Conservation (phyloP, 2,329 filamentous ascomycete species). For the Pestalotiopsis sp. region DNA sequence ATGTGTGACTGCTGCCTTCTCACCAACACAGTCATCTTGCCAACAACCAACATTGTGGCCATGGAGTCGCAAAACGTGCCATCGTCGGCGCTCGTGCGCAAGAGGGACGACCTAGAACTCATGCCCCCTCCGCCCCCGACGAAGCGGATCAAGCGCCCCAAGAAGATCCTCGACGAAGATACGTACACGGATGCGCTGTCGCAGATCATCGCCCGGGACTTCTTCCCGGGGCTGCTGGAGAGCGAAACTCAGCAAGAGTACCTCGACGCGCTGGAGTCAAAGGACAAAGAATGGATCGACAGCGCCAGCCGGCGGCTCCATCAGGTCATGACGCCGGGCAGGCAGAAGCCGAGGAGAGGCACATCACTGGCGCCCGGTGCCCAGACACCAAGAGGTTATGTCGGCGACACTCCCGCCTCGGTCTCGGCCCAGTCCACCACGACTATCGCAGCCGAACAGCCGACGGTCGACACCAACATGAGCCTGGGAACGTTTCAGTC, state of each 20-base stretch:
- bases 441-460: conserved; percentile 37
- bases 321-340: conserved; percentile 80
- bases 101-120: conserved; percentile 65
- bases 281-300: conserved; percentile 81
- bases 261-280: conserved; percentile 84
- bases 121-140: conserved; percentile 86
- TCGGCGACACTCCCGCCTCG: conserved; percentile 72
- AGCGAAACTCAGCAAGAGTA: conserved; percentile 89
- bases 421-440: conserved; percentile 42
- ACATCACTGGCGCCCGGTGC: conserved; percentile 33
- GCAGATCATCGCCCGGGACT: conserved; percentile 93
- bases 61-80: conserved; percentile 37
- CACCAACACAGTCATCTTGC: not conserved
- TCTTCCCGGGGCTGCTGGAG: conserved; percentile 89
- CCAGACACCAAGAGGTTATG: conserved; percentile 66
- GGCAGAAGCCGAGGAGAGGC: conserved; percentile 35
- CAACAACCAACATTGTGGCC: conserved; percentile 11
- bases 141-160: conserved; percentile 90
- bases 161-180: conserved; percentile 88
- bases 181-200: conserved; percentile 88
- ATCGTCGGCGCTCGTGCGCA: conserved; percentile 65
- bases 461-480: conserved; percentile 70
- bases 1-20: not conserved
- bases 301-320: conserved; percentile 72
- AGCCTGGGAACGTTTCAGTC: conserved; percentile 84